Evolutionary conservation across 177 flowering plant genomes (phyloP).

Genomic region (Vitis hybrid): DNA sequence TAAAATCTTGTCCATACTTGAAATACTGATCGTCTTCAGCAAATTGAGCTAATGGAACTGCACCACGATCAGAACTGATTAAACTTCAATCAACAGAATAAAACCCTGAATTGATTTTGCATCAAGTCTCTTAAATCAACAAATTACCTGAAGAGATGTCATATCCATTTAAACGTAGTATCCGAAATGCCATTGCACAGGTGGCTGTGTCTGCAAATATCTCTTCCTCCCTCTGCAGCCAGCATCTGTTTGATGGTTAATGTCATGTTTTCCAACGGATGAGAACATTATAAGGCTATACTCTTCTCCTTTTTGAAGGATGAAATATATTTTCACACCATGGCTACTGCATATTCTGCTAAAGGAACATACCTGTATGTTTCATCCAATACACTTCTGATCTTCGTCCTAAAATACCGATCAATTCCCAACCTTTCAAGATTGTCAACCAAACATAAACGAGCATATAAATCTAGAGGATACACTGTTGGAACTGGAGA

Average conservation of each 20-base stretch:
- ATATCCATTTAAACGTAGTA: conserved; percentile 68
- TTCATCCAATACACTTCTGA: conserved; percentile 53
- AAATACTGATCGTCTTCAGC: conserved; percentile 31
- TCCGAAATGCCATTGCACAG: conserved; percentile 73
- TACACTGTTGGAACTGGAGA: conserved; percentile 77
- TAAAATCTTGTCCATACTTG: conserved; percentile 40
- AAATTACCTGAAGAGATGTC: conserved; percentile 67
- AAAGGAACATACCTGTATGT: conserved; percentile 55
- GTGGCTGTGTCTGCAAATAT: conserved; percentile 56
- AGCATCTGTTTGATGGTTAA: conserved; percentile 42
- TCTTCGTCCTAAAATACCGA: conserved; percentile 62
- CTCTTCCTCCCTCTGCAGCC: conserved; percentile 73
- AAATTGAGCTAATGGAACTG: conserved; percentile 44
- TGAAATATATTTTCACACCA: no score
- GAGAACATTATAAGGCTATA: background rate
- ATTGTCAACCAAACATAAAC: conserved; percentile 60
- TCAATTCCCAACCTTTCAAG: conserved; percentile 72
- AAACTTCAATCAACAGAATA: background rate
- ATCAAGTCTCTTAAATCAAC: background rate
- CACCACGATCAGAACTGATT: conserved; percentile 18
- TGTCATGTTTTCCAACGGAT: conserved; percentile 2
- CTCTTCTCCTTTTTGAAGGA: no score
- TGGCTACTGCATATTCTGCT: background rate
- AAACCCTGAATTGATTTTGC: background rate
- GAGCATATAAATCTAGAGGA: conserved; percentile 59